Evolutionary conservation across 192 early-diverging fungal species (phyloP), one percentile per base, ranked within the genome.

Genomic region (Coemansia sp.): DNA sequence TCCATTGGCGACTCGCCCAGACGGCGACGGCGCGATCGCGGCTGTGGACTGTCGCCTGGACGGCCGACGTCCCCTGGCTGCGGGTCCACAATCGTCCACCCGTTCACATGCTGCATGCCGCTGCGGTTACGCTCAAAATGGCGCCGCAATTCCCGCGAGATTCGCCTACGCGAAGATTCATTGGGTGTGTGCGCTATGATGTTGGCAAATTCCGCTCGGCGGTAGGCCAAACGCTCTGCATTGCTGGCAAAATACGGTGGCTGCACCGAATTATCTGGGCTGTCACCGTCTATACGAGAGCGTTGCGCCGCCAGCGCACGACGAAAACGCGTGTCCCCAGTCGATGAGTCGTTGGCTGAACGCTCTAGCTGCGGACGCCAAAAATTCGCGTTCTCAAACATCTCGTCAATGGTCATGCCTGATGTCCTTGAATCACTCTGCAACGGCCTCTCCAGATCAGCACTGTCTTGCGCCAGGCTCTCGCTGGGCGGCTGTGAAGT

Each of bases 1-100:
- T 50, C 31, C 17, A 21, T 25, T 31, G 49, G 23, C 50, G 50
- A 18, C 28, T 8, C 23, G 59, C 26, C 38, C 59, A 60, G 23
- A 3, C 46, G 57, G 9, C 31, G 31, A 6, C 58, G 57, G 57
- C 65, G 51, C 14, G 44, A 40, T 20, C 58, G 58, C 26, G 31
- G 51, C 51, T 24, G 56, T 18, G 31, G 24, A 11, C 47, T 51
- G 37, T 26, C 28, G 11, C 34, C 34, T 8, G 31, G 60, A 37
- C 31, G 48, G 34, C 49, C 26, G 49, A 51, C 52, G 36, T 54
- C 24, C 56, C 38, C 23, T 6, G 64, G 60, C 5, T 54, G 56
- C 50, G 57, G 48, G 36, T 66, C 60, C 15, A 73, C 71, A 31
- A 73, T 61, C 11, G 71, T 74, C 72, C 72, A 74, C 23, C 63